A percentile compares a stretch with the other conserved stretches of the same genome.
These are phyloP conservation scores for Platismatia glauca DNA, from an alignment of 495 filamentous ascomycete species.

Conservation along the genomic window DNA sequence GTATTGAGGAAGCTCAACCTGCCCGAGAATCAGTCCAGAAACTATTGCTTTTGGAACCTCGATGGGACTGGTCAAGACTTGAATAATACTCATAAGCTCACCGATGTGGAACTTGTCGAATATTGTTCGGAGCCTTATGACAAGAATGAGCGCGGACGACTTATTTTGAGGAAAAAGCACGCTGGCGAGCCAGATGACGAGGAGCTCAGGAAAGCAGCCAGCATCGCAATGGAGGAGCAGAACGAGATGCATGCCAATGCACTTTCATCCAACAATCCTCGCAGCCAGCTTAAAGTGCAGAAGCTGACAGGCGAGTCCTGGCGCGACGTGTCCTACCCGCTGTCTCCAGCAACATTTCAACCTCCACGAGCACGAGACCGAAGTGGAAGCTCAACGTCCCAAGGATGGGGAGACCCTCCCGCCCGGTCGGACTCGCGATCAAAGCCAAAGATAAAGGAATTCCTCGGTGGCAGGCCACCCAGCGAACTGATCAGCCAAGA, in stretches of 20 bases:
- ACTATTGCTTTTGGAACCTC: conserved; percentile 76
- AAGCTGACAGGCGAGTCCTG: conserved; percentile 78
- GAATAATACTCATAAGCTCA: conserved; percentile 64
- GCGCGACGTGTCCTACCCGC: conserved; percentile 70
- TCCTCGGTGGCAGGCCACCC: conserved; percentile 86
- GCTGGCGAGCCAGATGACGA: conserved; percentile 73
- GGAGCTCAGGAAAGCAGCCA: conserved; percentile 72
- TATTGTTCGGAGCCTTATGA: conserved; percentile 59
- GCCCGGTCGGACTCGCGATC: conserved; percentile 38
- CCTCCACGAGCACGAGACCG: conserved; percentile 41
- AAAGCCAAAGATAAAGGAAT: conserved; percentile 56
- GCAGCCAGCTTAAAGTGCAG: conserved; percentile 65
- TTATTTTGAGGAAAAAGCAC: conserved; percentile 85
- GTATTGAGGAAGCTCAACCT: conserved; percentile 75
- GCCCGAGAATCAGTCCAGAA: conserved; percentile 65
- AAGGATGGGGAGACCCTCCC: conserved; percentile 48
- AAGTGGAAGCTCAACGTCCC: conserved; percentile 41
- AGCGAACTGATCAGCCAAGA: conserved; percentile 97
- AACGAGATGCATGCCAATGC: conserved; percentile 63
- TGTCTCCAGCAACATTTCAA: conserved; percentile 63
- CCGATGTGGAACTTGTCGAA: conserved; percentile 76
- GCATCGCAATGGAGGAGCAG: conserved; percentile 71
- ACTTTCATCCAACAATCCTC: conserved; percentile 51
- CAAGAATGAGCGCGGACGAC: conserved; percentile 64
- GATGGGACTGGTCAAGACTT: conserved; percentile 76